Evolutionary conservation across 495 filamentous ascomycete species (phyloP).

Genomic region (Glutinoglossum americanum): DNA sequence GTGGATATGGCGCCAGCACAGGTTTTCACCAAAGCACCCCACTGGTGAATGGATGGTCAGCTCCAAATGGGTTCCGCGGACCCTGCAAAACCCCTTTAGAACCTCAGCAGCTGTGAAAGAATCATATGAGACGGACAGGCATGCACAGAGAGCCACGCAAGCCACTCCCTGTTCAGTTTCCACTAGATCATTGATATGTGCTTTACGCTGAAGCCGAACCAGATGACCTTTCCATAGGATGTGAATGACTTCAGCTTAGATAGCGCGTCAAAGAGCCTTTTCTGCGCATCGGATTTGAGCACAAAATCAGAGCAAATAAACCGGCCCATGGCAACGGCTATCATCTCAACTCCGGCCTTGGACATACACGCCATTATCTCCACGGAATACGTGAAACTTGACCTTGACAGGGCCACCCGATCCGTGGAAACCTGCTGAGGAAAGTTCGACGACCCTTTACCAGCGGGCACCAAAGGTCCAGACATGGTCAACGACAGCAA

Average conservation of each 20-base stretch:
- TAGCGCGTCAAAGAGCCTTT: conserved; percentile 2
- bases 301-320: conserved; percentile 1
- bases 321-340: conserved; percentile 5
- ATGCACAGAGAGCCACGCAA: conserved; percentile 6
- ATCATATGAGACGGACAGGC: conserved; percentile 3
- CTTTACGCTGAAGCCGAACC: conserved; percentile 11
- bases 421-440: conserved; percentile 6
- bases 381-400: conserved; percentile 4
- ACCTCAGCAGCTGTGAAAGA: conserved; percentile 2
- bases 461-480: no score
- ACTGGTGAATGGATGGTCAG: neutral
- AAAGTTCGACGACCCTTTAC: neutral
- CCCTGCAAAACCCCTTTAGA: neutral
- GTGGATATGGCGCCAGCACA: neutral
- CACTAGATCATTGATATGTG: conserved; percentile 6
- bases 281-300: conserved; percentile 1
- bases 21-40: neutral
- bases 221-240: conserved; percentile 6
- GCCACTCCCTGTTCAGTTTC: conserved; percentile 9
- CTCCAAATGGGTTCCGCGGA: neutral
- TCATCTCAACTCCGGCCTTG: conserved; percentile 4
- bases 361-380: conserved; percentile 5
- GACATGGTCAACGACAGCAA: no score
- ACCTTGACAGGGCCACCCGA: conserved; percentile 6
- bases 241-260: conserved; percentile 4